Evolutionary conservation across 306 rosid genomes (phyloP), one percentile per base, ranked within the genome.

Genomic region (Trifolium repens): DNA sequence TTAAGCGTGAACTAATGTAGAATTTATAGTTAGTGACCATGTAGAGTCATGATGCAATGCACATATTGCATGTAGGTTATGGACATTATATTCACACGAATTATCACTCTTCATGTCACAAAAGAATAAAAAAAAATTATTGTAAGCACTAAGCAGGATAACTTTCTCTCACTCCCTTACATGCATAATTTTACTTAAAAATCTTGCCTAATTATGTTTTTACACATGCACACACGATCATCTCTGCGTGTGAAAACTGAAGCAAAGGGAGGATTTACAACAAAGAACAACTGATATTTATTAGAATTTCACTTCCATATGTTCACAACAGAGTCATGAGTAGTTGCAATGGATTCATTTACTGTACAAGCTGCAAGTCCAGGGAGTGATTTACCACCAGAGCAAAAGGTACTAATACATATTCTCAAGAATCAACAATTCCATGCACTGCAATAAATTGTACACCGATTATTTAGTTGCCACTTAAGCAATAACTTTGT

Each of bases 261-360:
- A 49, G 9, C 22, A 22, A 50, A 7, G 55, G 55, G 55, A 15
- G 55, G 55, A 50, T 46, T 12, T 12, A 46, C 58, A 50, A 1
- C 57, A 50, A 50, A 19, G 60, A 54, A 54, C 30, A 54, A 19
- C 35, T 24, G 39, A 39, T 14, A 46, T 12, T 46, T 46, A 67
- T 57, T 9, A 55, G 30, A 58, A 58, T 35, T 46, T 46, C 73
- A 68, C 27, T 68, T 46, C 73, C 59, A 68, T 26, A 68, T 46
- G 7, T 47, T 68, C 39, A 68, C 58, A 17, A 8, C 2, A 46
- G 14, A 3, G 0, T 30, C 3, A 30, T 30, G 34, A 26, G 9
- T 11, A 15, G 59, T 13, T 26, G 57, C 73, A 46, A 68, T 46
- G 15, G 15, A 26, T 46, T 9, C 40, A 26, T 68, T 30, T n/a